These are phyloP conservation scores for Rhipidocladum racemiflorum DNA, from an alignment of 176 grass and related monocot species.

Conservation along the genomic window DNA sequence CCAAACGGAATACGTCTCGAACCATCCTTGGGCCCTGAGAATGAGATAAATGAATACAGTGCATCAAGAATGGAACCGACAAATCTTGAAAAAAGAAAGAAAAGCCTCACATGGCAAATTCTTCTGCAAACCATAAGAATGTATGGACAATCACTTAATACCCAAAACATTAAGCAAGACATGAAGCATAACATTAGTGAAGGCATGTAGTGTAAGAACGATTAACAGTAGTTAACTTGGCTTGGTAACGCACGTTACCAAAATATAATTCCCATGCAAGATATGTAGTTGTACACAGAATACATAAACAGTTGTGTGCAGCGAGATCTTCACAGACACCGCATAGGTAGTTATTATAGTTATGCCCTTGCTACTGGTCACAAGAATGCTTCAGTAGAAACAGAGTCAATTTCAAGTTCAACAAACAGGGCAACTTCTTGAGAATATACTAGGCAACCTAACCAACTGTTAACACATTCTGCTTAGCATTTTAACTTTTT, in stretches of 20 bases:
- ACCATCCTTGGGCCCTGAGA: slow-evolving; percentile 96
- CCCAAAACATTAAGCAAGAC: slow-evolving; percentile 10
- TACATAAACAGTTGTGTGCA: not conserved
- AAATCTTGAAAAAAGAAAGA: not conserved
- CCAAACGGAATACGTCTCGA: slow-evolving; percentile 92
- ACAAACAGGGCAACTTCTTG: not conserved
- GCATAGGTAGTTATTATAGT: not conserved
- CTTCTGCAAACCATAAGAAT: not conserved
- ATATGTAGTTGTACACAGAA: not conserved
- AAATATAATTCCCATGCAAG: not conserved
- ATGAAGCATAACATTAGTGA: not conserved
- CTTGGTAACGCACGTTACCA: not conserved
- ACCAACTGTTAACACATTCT: not conserved
- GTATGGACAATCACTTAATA: not conserved
- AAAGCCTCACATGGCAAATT: not conserved
- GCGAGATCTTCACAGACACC: not conserved
- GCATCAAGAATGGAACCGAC: not conserved
- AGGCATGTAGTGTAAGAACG: not conserved
- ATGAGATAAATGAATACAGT: slow-evolving; percentile 2
- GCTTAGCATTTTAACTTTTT: not conserved
- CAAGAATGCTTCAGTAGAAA: not conserved
- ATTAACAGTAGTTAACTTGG: not conserved
- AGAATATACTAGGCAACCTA: not conserved
- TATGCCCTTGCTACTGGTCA: not conserved
- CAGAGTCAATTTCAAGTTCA: not conserved